Evolutionary conservation across 2,329 filamentous ascomycete species (phyloP), one percentile per base, ranked within the genome.

Genomic region (Ascocoryne sarcoides): DNA sequence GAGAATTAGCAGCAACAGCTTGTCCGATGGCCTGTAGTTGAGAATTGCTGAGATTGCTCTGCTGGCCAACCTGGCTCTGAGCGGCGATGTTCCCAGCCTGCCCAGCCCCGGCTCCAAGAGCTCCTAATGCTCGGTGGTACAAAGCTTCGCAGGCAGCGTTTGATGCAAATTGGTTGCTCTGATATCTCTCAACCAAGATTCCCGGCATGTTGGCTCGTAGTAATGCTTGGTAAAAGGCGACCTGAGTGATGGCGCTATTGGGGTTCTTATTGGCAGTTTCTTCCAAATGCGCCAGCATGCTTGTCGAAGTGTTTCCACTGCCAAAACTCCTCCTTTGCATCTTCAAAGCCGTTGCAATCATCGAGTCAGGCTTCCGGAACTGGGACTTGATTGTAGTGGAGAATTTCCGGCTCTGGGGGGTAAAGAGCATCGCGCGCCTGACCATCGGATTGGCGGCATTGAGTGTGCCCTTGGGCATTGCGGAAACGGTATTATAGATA

Each of bases 231-330:
- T 98, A 98, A 62, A 98, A 95, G 12, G 85, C 82, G 60, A 90
- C 92, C 62, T 98, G 92, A 15, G 88, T 81, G 32, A 83, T 84
- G 19, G 88, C 82, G 62, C 87, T 96, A 44, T 71, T 75, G 1
- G 92, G 87, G 55, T 95, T 94, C 62, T 87, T 84, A 65, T 96
- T 98, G 28, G 92, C 93, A 17, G 84, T 83, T 60, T 89, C 83
- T 65, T 98, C 92, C 52, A 89, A 75, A 51, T 86, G 84, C 23
- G 88, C 87, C 23, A 98, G 75, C 42, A 90, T 69, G 48, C 72
- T 78, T 45, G 73, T 69, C 33, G 76, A 54, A 8, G 48, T 45
- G 17, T 42, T 46, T 15, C 53, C 50, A 39, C 57, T 5, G 10
- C 3, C 10, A 16, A 34, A 17, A 9, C 5, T 20, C 21, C 32